phyloP scores from a whole-genome alignment of 768 basidiomycete genomes.

The Serpula lacrymans region DNA sequence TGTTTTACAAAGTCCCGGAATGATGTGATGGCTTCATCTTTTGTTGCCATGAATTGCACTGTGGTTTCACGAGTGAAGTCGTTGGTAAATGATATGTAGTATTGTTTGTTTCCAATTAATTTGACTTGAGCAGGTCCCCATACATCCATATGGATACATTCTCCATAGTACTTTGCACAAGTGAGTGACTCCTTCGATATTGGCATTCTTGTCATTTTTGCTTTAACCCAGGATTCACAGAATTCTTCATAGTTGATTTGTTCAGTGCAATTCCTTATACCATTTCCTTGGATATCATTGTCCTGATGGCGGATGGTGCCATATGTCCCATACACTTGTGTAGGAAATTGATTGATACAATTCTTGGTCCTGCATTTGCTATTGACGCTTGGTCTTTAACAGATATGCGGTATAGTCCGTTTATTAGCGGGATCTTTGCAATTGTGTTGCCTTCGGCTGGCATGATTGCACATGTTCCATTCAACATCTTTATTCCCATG shows the following conservation, averaged over 20 bases:
- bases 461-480: too few relatives aligned
- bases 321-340: not conserved
- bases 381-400: not conserved
- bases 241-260: slow-evolving; percentile 13
- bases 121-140: too few relatives aligned
- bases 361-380: not conserved
- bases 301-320: not conserved
- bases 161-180: not conserved
- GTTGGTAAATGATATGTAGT: too few relatives aligned
- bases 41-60: too few relatives aligned
- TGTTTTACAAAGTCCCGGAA: too few relatives aligned
- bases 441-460: too few relatives aligned
- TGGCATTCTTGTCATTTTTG: slow-evolving; percentile 17
- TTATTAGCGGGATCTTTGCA: too few relatives aligned
- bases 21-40: too few relatives aligned
- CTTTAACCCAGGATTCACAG: slow-evolving; percentile 28
- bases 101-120: too few relatives aligned
- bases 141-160: slow-evolving; percentile 8
- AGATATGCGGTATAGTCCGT: not conserved
- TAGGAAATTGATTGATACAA: not conserved
- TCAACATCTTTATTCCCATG: too few relatives aligned
- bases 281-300: slow-evolving; percentile 4
- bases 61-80: too few relatives aligned
- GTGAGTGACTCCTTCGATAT: not conserved
- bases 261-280: slow-evolving; percentile 26